Percentiles rank a stretch among this genome's conserved stretches.
Conservation (phyloP, 495 filamentous ascomycete species). For the Podospora conica region DNA sequence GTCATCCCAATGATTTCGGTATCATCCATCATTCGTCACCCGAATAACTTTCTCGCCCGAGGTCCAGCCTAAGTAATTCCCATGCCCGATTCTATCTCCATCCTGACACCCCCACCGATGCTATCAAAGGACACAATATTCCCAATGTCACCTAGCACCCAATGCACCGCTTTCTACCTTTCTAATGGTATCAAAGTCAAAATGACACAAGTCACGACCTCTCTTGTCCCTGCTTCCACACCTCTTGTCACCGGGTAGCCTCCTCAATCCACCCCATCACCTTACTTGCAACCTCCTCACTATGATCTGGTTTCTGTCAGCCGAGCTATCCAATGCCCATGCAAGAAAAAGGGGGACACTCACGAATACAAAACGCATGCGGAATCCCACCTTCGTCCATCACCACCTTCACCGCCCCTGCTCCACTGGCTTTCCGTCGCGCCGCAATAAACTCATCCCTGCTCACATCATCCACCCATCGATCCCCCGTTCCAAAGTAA, state of each 20-base stretch:
- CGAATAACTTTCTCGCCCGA: background rate
- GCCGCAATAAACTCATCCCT: constrained; percentile 65
- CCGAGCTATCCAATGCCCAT: background rate
- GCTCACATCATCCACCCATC: constrained; percentile 75
- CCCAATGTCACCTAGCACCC: background rate
- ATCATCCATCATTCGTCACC: background rate
- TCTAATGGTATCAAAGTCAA: background rate
- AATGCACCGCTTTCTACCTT: background rate
- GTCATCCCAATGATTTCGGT: too few relatives aligned
- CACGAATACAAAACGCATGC: constrained; percentile 77
- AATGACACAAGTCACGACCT: background rate
- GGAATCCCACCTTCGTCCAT: constrained; percentile 67
- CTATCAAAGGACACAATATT: background rate
- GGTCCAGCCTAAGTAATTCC: background rate
- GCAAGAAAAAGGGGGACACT: constrained; percentile 32
- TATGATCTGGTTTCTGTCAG: constrained; percentile 1
- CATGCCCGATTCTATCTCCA: background rate
- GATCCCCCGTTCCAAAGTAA: constrained; percentile 70
- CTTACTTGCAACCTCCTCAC: constrained; percentile 4
- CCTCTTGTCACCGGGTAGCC: background rate
- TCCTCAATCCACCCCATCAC: constrained; percentile 4
- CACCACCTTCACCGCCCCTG: constrained; percentile 56
- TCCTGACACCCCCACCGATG: background rate
- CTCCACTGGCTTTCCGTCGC: constrained; percentile 26
- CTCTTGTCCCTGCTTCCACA: background rate